Percentiles rank a stretch among this genome's conserved stretches.
Evolutionary conservation across 352 stramenopile genomes (phyloP).

Genomic region (Porosira glacialis): DNA sequence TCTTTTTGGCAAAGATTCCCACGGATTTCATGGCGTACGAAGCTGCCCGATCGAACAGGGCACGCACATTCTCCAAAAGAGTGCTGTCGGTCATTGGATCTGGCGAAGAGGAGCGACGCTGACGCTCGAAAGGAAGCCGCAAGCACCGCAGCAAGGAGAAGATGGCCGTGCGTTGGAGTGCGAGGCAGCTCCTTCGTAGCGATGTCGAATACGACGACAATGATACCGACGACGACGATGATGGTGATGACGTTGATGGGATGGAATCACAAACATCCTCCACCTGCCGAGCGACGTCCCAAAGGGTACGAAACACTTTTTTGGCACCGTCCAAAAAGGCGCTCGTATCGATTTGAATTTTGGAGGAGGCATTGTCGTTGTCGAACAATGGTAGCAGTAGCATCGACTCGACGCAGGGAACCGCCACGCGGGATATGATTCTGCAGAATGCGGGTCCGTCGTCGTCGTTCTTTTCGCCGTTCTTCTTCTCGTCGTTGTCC

Average conservation of each 20-base stretch:
- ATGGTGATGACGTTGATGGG: neutral
- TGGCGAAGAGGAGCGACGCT: too few species aligned
- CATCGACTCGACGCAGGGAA: conserved; percentile 17
- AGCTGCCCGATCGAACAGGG: conserved; percentile 35
- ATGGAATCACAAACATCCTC: conserved; percentile 18
- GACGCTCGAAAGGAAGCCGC: neutral
- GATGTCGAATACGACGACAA: too few species aligned
- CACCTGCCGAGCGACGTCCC: conserved; percentile 28
- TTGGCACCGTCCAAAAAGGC: conserved; percentile 20
- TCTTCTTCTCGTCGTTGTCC: too few species aligned
- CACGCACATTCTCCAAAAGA: conserved; percentile 12
- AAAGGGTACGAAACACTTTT: conserved; percentile 40
- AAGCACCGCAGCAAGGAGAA: conserved; percentile 12
- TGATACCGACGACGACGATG: neutral
- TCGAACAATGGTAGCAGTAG: conserved; percentile 10
- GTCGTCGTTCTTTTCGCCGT: too few species aligned
- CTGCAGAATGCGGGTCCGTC: conserved; percentile 18
- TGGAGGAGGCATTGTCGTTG: conserved; percentile 7
- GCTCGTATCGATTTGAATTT: conserved; percentile 3
- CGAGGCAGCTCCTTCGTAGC: conserved; percentile 17
- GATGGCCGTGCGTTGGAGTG: conserved; percentile 26
- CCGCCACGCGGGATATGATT: conserved; percentile 19
- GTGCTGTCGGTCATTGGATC: neutral
- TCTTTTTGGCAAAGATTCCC: conserved; percentile 11
- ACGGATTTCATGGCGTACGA: conserved; percentile 36